Conservation (phyloP, 202 grass and related monocot genomes). For the Eragrostis tef region DNA sequence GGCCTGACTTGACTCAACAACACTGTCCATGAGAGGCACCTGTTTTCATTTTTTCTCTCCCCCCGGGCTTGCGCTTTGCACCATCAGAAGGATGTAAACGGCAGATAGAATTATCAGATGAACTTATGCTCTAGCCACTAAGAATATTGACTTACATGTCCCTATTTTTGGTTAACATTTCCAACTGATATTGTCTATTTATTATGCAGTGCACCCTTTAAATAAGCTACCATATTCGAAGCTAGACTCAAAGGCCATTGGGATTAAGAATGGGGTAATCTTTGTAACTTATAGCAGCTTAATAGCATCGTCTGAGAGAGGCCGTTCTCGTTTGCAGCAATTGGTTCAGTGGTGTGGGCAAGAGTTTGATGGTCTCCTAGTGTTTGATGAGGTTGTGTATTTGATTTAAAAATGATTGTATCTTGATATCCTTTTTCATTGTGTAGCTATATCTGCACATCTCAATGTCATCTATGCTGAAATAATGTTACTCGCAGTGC, state of each 20-base stretch:
- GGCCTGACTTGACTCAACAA: conserved; percentile 7
- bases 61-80: not conserved
- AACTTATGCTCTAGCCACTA: conserved; percentile 35
- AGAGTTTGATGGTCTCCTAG: conserved; percentile 84
- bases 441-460: conserved; percentile 40
- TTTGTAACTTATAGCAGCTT: conserved; percentile 99
- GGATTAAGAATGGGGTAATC: conserved; percentile 92
- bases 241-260: conserved; percentile 94
- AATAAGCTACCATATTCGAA: conserved; percentile 98
- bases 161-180: conserved; percentile 28
- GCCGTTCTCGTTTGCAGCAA: conserved; percentile 94
- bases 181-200: conserved; percentile 47
- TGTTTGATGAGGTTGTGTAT: conserved; percentile 90
- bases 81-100: conserved; percentile 5
- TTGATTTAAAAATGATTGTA: conserved; percentile 17
- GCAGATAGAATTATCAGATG: conserved; percentile 1
- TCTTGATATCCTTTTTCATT: conserved; percentile 21
- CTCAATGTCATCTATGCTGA: conserved; percentile 25
- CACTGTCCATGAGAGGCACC: not conserved
- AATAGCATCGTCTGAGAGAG: conserved; percentile 96
- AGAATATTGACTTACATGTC: conserved; percentile 36
- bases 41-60: not conserved
- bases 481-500: conserved; percentile 66
- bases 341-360: conserved; percentile 94
- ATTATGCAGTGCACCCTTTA: conserved; percentile 90